phyloP scores from a whole-genome alignment of 176 grass and related monocot genomes.

The Rhipidocladum racemiflorum region DNA sequence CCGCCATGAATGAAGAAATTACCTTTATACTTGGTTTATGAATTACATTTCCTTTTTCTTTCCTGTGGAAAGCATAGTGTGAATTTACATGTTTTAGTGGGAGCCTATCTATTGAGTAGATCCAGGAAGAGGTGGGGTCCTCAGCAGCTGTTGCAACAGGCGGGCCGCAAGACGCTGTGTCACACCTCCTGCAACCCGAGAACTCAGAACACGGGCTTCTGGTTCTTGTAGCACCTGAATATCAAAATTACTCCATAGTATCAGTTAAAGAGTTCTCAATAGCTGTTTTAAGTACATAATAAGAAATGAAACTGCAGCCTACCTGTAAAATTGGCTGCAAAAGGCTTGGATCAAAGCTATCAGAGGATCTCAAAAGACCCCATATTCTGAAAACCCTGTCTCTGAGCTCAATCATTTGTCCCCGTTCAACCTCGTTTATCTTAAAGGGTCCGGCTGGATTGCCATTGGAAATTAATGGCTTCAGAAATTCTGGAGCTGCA shows the following conservation, averaged over 20 bases:
- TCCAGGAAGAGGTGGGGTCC: constrained; percentile 36
- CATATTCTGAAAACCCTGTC: constrained; percentile 78
- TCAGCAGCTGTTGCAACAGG: constrained; percentile 76
- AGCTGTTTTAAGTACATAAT: neutral
- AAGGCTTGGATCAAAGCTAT: constrained; percentile 89
- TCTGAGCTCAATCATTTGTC: constrained; percentile 75
- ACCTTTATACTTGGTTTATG: constrained; percentile 29
- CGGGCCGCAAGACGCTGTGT: constrained; percentile 82
- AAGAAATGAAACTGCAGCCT: constrained; percentile 8
- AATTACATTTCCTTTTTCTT: constrained; percentile 37
- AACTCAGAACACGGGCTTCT: constrained; percentile 62
- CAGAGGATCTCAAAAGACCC: constrained; percentile 80
- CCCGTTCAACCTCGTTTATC: constrained; percentile 57
- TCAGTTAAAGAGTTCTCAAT: constrained; percentile 2
- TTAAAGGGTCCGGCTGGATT: constrained; percentile 64
- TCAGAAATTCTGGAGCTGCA: constrained; percentile 64
- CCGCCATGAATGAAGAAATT: constrained; percentile 30
- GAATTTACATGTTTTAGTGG: constrained; percentile 49
- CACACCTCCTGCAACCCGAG: constrained; percentile 78
- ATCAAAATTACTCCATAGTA: neutral
- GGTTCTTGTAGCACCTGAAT: constrained; percentile 81
- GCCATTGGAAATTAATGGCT: constrained; percentile 61
- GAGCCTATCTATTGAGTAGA: constrained; percentile 31
- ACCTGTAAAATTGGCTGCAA: constrained; percentile 92
- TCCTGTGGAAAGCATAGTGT: constrained; percentile 34